Base-by-base conservation (phyloP, 108 stramenopile species). In the Bacterosira constricta region DNA sequence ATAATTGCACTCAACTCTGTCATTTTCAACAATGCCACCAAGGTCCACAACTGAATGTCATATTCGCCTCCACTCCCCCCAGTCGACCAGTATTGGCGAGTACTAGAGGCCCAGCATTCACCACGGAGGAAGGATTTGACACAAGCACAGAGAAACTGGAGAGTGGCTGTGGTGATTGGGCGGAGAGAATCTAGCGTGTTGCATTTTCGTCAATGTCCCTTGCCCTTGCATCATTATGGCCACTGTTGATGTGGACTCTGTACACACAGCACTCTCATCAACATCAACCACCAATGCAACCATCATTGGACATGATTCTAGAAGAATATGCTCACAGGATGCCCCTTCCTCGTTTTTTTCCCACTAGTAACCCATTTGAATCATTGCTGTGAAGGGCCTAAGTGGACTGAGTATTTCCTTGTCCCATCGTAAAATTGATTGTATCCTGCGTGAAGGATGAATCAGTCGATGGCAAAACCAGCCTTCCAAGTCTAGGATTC, bases 101-200 rank as follows among this genome's bases (percentile, higher is more conserved):
- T 56, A 53, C 66, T 79, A 20, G 84, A 86, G 50, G 87, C 62
- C 89, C 89, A 94, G 62, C 93, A 94, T 54, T 85, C 82, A 9
- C 93, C 93, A 15, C 78, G 49, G 36, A 90, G 93, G 56, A 88
- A 94, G 1, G 75, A 37, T 74, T 94, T 90, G 9, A 79, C 79
- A 63, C 85, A 85, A 34, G 87, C 87, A 13, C 82, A 82, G 47
- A 94, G 72, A 9, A 94, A 58, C 21, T 83, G 77, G 15, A 93
- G 63, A 50, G 74, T 81, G 23, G 84, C 67, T 37, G 75, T 41
- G 8, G 62, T 68, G 12, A 66, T 68, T 10, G 58, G 63, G 13
- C 63, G 31, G 26, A 38, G 50, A 10, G 75, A 31, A 18, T 77
- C 74, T n/a, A 38, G 29, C 37, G 26, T 45, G 15, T 30, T 27